Evolutionary conservation across 192 early-diverging fungal genomes (phyloP), one percentile per base, ranked within the genome.

Genomic region (Funneliformis mosseae): DNA sequence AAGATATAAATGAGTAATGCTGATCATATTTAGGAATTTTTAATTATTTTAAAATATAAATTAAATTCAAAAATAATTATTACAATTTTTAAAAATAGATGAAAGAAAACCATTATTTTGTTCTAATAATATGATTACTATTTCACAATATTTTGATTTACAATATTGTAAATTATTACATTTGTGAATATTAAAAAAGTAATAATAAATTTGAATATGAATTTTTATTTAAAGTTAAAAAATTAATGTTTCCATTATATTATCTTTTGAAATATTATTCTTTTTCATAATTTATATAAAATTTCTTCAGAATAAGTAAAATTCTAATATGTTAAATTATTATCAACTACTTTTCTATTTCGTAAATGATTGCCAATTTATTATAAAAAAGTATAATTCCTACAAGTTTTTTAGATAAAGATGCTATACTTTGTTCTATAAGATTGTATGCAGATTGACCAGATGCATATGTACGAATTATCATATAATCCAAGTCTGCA

Each of bases 11-110:
- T 39, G 68, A 18, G 12, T 18, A 70, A 38, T 70, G 11, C 11
- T 70, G 25, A 21, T 70, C 68, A 70, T 70, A 70, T 38, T 23
- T 9, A 18, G 41, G 68, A 42, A 63, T 70, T 41, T 70, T 70
- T 21, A 70, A 70, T 11, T 70, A 70, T 21, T 70, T 3, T 33
- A 70, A 18, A 70, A 70, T 43, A 70, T 70, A 18, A 42, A 70
- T 70, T 12, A 38, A 18, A 33, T 70, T 70, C 11, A 70, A 42
- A 43, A 70, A 70, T 70, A 38, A 39, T 42, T 5, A 21, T 70
- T 38, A 42, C 12, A 11, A 9, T 18, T 38, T 70, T 70, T 25
- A 38, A 16, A 33, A 70, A 70, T 18, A 70, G 68, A 0, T 33
- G 68, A 18, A 33, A 70, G 33, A 33, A 70, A 70, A 5, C 38